A percentile compares a stretch with the other conserved stretches of the same genome.
These are phyloP conservation scores for Polytrichum formosum DNA, from an alignment of 225 moss, liverwort and hornwort genomes.

Conservation along the genomic window DNA sequence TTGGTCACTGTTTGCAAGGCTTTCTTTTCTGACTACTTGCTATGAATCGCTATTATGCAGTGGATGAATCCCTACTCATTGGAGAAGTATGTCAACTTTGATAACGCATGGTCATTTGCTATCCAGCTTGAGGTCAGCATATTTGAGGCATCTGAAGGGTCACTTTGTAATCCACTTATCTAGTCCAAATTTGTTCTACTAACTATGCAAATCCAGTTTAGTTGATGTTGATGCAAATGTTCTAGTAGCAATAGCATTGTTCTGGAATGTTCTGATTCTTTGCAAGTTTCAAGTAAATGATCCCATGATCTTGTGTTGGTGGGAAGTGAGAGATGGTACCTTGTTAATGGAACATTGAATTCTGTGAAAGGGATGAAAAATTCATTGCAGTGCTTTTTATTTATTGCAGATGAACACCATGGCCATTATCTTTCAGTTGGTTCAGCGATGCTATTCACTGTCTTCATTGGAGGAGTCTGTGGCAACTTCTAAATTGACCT, in stretches of 20 bases:
- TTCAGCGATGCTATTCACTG: slow-evolving; percentile 64
- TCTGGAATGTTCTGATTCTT: too few relatives aligned
- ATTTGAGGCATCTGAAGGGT: background rate
- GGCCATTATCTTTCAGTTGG: slow-evolving; percentile 75
- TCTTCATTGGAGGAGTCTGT: slow-evolving; percentile 44
- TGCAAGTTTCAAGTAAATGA: too few relatives aligned
- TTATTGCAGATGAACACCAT: slow-evolving; percentile 78
- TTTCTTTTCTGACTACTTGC: background rate
- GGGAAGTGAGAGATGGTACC: too few relatives aligned
- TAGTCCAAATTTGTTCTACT: background rate
- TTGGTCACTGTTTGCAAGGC: too few relatives aligned
- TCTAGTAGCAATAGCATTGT: too few relatives aligned
- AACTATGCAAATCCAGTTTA: too few relatives aligned
- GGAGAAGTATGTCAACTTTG: slow-evolving; percentile 49
- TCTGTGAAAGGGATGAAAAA: too few relatives aligned
- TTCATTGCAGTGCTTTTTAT: background rate
- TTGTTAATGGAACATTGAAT: too few relatives aligned
- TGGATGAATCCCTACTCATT: slow-evolving; percentile 91
- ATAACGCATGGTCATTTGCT: slow-evolving; percentile 69
- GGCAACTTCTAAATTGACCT: slow-evolving; percentile 47
- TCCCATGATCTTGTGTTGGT: too few relatives aligned
- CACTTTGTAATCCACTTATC: background rate
- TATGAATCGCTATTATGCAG: slow-evolving; percentile 32
- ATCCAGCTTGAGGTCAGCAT: slow-evolving; percentile 83
- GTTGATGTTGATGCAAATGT: too few relatives aligned